Evolutionary conservation across 2,329 filamentous ascomycete genomes (phyloP), one percentile per base, ranked within the genome.

Genomic region (Cercospora canescens): DNA sequence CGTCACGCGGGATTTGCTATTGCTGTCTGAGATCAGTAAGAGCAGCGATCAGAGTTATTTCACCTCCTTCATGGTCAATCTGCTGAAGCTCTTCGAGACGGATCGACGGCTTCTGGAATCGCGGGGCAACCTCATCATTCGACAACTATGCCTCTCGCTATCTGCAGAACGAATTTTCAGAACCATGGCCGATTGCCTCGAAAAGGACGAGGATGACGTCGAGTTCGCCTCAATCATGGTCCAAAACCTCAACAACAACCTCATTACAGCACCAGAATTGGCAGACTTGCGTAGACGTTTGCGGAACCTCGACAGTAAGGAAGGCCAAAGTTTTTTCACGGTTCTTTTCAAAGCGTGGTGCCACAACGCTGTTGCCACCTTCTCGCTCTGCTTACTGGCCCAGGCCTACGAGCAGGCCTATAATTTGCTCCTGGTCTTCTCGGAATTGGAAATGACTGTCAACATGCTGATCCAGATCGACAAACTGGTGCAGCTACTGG

Each of bases 181-280:
- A 34, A 98, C 93, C 2, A 84, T 99, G 69, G 96, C 95, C 28
- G 95, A 99, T 73, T 97, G 95, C 72, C 91, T 99, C 9, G 95
- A 98, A 78, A 96, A 94, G 76, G 95, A 99, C 78, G 95, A 98
- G 71, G 82, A 86, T 80, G 95, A 99, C 76, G 88, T 99, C 48
- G 96, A 99, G 77, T 99, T 99, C 79, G 94, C 95, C 16, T 97
- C 94, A 76, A 98, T 99, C 73, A 99, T 99, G 95, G 93, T 99
- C 32, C 95, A 99, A 78, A 98, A 98, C 74, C 85, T 99, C 60
- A 99, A 99, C 81, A 99, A 99, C 79, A 99, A 99, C 74, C 88
- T 99, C 62, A 97, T 99, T 71, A 99, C 96, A 1, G 95, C 96
- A 0, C 95, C 96, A 0, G 94, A 99, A 79, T 83, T 99, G 32